Evolutionary conservation across 371 early-diverging fungal species (phyloP), one percentile per base, ranked within the genome.

Genomic region (Mucor sp.): DNA sequence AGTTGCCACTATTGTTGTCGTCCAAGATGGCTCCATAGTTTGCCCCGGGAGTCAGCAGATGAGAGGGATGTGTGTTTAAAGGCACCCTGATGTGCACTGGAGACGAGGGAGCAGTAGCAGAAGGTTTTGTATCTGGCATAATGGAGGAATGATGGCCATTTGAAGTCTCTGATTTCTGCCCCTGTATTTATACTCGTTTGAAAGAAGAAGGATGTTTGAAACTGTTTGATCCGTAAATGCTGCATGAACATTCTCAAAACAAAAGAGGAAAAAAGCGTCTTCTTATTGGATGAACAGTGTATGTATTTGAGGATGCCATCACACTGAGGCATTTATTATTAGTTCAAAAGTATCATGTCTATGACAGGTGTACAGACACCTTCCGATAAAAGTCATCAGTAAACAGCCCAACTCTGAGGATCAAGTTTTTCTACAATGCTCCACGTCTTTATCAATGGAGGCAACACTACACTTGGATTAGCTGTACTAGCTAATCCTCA

Each of bases 51-150:
- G 61, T 60, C n/a, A 30, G 15, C n/a, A 67, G 12, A 14, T 68
- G 78, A 17, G 78, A 74, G 12, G 78, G 78, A 61, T 72, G 78
- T 11, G 70, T 77, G 55, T 77, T 77, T 4, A 63, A 27, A 25
- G 78, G 78, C 1, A 64, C 70, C 53, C 63, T 62, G 17, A 62
- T 62, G 25, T 50, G 39, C 9, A 62, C 53, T 17, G 63, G 63
- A 14, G 35, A 30, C 19, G 48, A 28, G 11, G 44, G 27, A 8
- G 27, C 25, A 12, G 50, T 50, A 12, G 50, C 21, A 25, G 50
- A 50, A 23, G 50, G 21, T 50, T 62, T 48, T 17, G 21, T 47
- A 21, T 48, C 48, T 12, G 62, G 9, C 62, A 48, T 61, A 6
- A 7, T 7, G 3, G n/a, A 19, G 17, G 19, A 44, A 19, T 44